Conservation (phyloP, 805 yeast genomes). For the Allodekkera sacchari region DNA sequence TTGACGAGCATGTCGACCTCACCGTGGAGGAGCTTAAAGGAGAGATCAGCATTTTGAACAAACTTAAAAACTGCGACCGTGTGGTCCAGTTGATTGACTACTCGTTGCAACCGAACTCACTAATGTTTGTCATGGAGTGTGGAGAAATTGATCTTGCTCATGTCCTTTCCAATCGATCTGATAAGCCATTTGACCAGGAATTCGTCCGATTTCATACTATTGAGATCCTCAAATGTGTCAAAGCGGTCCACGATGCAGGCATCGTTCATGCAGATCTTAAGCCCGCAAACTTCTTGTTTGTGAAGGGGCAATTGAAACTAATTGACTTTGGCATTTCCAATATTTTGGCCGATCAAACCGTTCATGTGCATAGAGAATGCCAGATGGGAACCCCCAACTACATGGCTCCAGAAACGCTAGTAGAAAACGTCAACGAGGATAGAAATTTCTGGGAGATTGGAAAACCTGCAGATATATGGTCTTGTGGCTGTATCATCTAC, state of each 20-base stretch:
- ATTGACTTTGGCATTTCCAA: slow-evolving; percentile 97
- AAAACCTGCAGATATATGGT: slow-evolving; percentile 94
- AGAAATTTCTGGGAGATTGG: slow-evolving; percentile 64
- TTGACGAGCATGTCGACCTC: slow-evolving; percentile 71
- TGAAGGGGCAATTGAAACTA: slow-evolving; percentile 74
- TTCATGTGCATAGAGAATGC: slow-evolving; percentile 79
- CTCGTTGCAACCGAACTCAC: slow-evolving; percentile 53
- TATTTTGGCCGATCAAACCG: slow-evolving; percentile 86
- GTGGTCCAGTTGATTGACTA: slow-evolving; percentile 76
- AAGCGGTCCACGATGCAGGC: slow-evolving; percentile 80
- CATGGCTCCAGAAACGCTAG: slow-evolving; percentile 95
- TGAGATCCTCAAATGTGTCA: slow-evolving; percentile 74
- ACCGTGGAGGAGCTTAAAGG: slow-evolving; percentile 79
- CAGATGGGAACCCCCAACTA: slow-evolving; percentile 95
- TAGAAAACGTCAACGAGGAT: slow-evolving; percentile 26
- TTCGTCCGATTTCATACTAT: slow-evolving; percentile 74
- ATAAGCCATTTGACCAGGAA: slow-evolving; percentile 52
- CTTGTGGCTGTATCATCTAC: slow-evolving; percentile 91
- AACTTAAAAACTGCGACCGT: slow-evolving; percentile 51
- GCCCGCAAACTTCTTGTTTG: slow-evolving; percentile 69
- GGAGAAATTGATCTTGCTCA: slow-evolving; percentile 88
- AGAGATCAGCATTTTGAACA: slow-evolving; percentile 68
- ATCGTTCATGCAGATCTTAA: slow-evolving; percentile 51
- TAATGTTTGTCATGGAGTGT: slow-evolving; percentile 84
- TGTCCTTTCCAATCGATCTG: slow-evolving; percentile 53